phyloP scores from a whole-genome alignment of 805 yeast species.

The Brettanomyces bruxellensis region DNA sequence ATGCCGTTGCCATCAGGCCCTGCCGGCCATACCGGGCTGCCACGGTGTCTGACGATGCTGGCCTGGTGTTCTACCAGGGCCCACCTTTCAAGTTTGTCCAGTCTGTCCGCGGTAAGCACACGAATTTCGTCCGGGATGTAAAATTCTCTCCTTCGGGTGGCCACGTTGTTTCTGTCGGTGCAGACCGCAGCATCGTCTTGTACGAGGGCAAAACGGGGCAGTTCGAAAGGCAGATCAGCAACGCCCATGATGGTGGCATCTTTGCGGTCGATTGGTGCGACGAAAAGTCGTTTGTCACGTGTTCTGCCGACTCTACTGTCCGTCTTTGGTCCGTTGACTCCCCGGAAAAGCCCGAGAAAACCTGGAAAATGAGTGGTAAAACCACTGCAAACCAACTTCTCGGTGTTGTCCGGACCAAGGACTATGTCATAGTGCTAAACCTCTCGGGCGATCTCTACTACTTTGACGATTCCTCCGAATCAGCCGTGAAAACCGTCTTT shows the following conservation, averaged over 20 bases:
- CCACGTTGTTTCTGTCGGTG: slow-evolving; percentile 68
- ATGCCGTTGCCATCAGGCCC: slow-evolving; percentile 77
- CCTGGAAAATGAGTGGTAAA: slow-evolving; percentile 41
- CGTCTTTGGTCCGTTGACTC: slow-evolving; percentile 52
- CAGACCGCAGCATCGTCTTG: slow-evolving; percentile 67
- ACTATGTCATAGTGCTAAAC: slow-evolving; percentile 55
- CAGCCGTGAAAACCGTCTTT: slow-evolving; percentile 33
- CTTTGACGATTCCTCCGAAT: slow-evolving; percentile 33
- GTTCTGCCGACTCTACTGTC: slow-evolving; percentile 74
- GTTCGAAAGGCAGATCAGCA: slow-evolving; percentile 41
- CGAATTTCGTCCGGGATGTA: slow-evolving; percentile 73
- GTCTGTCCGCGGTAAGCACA: slow-evolving; percentile 65
- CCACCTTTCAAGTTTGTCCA: slow-evolving; percentile 87
- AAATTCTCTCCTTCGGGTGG: slow-evolving; percentile 77
- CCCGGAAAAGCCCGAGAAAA: slow-evolving; percentile 30
- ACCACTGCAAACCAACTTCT: slow-evolving; percentile 62
- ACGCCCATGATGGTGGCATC: slow-evolving; percentile 68
- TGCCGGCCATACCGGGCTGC: slow-evolving; percentile 89
- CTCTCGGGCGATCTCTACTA: slow-evolving; percentile 63
- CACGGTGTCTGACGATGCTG: slow-evolving; percentile 84
- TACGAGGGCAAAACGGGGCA: slow-evolving; percentile 90
- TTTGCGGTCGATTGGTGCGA: slow-evolving; percentile 65
- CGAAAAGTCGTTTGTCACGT: slow-evolving; percentile 60
- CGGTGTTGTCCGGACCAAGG: slow-evolving; percentile 64
- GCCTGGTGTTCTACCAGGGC: slow-evolving; percentile 77